phyloP scores from a whole-genome alignment of 176 grass and related monocot species.

The Echinochloa phyllopogon region DNA sequence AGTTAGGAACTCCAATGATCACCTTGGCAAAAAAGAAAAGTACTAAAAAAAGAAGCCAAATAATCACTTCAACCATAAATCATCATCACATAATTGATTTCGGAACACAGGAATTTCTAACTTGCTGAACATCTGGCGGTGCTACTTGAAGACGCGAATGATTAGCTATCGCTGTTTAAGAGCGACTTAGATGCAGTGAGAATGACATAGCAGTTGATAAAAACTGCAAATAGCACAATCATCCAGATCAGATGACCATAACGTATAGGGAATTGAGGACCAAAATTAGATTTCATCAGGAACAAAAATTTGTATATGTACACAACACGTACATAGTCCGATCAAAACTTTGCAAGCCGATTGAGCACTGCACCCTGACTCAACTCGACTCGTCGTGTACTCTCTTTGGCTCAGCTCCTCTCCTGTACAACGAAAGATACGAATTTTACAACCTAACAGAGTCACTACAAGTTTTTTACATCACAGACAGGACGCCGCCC shows the following conservation, averaged over 20 bases:
- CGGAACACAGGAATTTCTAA: neutral
- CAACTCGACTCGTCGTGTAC: neutral
- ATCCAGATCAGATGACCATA: neutral
- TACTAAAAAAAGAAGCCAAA: neutral
- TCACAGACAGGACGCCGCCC: neutral
- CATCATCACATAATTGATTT: neutral
- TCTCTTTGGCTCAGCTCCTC: neutral
- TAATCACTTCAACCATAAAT: neutral
- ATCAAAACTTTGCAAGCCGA: conserved; percentile 16
- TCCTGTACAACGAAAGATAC: conserved; percentile 27
- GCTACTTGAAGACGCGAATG: neutral
- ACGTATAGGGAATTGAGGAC: neutral
- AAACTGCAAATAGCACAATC: neutral
- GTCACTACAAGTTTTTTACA: neutral
- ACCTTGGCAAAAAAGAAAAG: neutral
- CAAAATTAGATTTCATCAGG: conserved; percentile 4
- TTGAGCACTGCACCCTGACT: neutral
- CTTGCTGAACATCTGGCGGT: neutral
- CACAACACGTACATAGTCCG: neutral
- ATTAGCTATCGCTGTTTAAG: neutral
- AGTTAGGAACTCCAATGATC: neutral
- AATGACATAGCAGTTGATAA: neutral
- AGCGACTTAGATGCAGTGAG: neutral
- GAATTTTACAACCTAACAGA: conserved; percentile 6
- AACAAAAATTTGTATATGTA: conserved; percentile 42